phyloP scores from a whole-genome alignment of 78 protist species.

The Dictyostelium capitatum region DNA sequence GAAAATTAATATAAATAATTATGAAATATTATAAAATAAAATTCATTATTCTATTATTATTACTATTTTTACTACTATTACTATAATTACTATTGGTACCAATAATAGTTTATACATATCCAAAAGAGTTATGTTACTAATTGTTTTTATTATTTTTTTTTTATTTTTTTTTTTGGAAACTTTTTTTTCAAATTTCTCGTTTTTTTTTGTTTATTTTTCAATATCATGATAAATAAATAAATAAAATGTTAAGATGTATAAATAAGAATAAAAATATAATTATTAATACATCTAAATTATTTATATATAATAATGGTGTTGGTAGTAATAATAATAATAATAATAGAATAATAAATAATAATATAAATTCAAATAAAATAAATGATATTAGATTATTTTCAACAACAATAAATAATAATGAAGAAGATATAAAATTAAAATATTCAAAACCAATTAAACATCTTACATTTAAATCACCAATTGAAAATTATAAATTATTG shows the following conservation, averaged over 20 bases:
- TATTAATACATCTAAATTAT: background rate
- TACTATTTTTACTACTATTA: no score
- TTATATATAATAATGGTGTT: background rate
- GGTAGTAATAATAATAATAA: background rate
- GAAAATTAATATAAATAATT: no score
- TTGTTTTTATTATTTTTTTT: no score
- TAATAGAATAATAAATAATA: background rate
- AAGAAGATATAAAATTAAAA: background rate
- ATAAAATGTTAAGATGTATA: constrained; percentile 6
- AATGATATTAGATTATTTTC: constrained; percentile 2
- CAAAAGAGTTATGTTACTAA: no score
- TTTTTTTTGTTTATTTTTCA: no score
- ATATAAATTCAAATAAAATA: background rate
- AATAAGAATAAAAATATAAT: background rate
- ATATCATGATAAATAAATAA: no score
- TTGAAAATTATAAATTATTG: background rate
- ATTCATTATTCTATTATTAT: no score
- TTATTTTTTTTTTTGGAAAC: no score
- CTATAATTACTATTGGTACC: no score
- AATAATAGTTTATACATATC: no score
- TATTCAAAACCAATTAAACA: background rate
- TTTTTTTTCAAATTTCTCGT: no score
- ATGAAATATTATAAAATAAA: no score
- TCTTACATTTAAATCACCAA: constrained; percentile 41
- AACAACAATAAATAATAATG: background rate